Base-by-base conservation (phyloP, 306 rosid genomes). In the Clitoria ternatea region DNA sequence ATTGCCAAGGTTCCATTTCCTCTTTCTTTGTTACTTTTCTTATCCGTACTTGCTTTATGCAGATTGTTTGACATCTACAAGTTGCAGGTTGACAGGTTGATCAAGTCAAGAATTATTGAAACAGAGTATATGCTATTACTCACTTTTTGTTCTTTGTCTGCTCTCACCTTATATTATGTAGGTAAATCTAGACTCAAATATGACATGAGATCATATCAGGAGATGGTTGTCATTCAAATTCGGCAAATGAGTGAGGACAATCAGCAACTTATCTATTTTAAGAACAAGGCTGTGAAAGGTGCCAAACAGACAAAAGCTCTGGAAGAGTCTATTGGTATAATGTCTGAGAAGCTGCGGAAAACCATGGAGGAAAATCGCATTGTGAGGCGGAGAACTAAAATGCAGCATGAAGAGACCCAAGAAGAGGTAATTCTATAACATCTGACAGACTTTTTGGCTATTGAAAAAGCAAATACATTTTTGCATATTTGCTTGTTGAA, bases 201-300 rank as follows among this genome's bases (percentile, higher is more conserved):
- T 77, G 98, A 92, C 11, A 33, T 92, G 85, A 77, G 78, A 66
- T 89, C 96, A 4, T 85, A 89, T 67, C 88, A 84, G 44, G 96
- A 92, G 76, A 86, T 80, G 90, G 98, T 92, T 15, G 90, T 89
- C 8, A 68, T 76, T 49, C 90, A 86, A 71, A 81, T 89, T 23
- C 70, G 84, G 63, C 89, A 92, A 76, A 92, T 92, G 98, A 89
- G 78, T 22, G 98, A 89, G 80, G 96, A 92, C 74, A 87, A 87
- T 73, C 89, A 87, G 68, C 84, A 74, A 18, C 89, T 87, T 61
- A 18, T 54, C 29, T 87, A 75, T 76, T 71, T 82, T 10, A 87
- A 84, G 84, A 27, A 82, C 84, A 82, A 56, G 77, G 77, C 66
- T 63, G 87, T 30, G 23, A 84, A 63, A 69, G 87, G 64, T 35